phyloP scores from a whole-genome alignment of 768 basidiomycete genomes.

The Clathrus columnatus region DNA sequence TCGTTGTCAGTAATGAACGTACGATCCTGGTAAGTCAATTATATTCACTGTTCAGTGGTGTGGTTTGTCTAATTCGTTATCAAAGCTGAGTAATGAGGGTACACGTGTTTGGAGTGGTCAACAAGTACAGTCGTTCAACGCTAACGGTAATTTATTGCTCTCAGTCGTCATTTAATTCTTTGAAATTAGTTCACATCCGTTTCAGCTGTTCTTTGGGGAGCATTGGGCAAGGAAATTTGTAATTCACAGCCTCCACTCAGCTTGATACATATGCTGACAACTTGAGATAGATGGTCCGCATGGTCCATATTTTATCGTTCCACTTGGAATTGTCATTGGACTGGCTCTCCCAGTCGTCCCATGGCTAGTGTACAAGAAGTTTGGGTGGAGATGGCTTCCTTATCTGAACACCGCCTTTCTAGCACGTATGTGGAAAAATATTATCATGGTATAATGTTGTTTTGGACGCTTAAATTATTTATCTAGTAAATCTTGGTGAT shows the following conservation, averaged over 20 bases:
- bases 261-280: background rate
- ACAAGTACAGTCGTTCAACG: background rate
- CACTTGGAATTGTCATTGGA: slow-evolving; percentile 44
- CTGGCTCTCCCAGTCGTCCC: slow-evolving; percentile 43
- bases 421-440: background rate
- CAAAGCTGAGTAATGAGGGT: background rate
- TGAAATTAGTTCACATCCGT: background rate
- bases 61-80: background rate
- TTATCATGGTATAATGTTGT: slow-evolving; percentile 18
- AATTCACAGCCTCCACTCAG: background rate
- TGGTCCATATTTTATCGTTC: slow-evolving; percentile 50
- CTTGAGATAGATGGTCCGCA: slow-evolving; percentile 27
- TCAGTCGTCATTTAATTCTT: background rate
- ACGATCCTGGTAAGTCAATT: background rate
- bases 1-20: background rate
- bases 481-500: slow-evolving; percentile 3
- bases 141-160: background rate
- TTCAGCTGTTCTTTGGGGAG: background rate
- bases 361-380: slow-evolving; percentile 45
- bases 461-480: slow-evolving; percentile 28
- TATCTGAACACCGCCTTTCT: background rate
- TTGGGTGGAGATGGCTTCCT: slow-evolving; percentile 4
- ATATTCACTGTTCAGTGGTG: background rate
- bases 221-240: background rate
- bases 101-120: background rate